Conservation (phyloP, 495 filamentous ascomycete species). For the Astrothelium macrocarpum region DNA sequence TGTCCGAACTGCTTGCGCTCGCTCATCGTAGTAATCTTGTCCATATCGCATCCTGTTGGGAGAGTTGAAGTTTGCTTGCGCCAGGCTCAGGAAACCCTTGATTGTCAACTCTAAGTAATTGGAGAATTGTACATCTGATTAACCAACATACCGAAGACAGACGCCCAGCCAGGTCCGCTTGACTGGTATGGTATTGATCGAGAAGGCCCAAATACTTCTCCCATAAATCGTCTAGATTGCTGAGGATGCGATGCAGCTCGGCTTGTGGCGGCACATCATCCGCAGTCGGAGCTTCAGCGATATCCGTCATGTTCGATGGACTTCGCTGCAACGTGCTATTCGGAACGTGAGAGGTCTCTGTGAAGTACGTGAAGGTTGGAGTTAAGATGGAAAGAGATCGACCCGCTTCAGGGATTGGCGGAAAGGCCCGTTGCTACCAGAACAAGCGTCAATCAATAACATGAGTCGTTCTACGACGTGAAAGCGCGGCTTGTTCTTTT, state of each 20-base stretch:
- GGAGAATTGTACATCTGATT: too few species aligned
- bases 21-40: conserved; percentile 37
- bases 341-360: too few species aligned
- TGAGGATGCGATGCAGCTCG: not conserved
- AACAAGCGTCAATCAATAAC: too few species aligned
- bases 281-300: not conserved
- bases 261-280: not conserved
- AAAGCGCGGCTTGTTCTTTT: too few species aligned
- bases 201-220: conserved; percentile 61
- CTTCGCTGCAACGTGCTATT: too few species aligned
- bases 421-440: too few species aligned
- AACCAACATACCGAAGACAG: conserved; percentile 44
- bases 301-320: not conserved
- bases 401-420: too few species aligned
- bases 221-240: conserved; percentile 52
- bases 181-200: conserved; percentile 57
- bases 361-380: too few species aligned
- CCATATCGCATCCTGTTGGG: conserved; percentile 28
- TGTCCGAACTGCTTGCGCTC: conserved; percentile 32
- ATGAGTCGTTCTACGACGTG: too few species aligned
- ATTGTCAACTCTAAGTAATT: not conserved
- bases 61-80: conserved; percentile 38
- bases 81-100: conserved; percentile 35
- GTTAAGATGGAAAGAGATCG: too few species aligned
- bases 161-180: conserved; percentile 41